These are phyloP conservation scores for Parastagonospora avenae DNA, from an alignment of 2,329 filamentous ascomycete species.

Conservation along the genomic window DNA sequence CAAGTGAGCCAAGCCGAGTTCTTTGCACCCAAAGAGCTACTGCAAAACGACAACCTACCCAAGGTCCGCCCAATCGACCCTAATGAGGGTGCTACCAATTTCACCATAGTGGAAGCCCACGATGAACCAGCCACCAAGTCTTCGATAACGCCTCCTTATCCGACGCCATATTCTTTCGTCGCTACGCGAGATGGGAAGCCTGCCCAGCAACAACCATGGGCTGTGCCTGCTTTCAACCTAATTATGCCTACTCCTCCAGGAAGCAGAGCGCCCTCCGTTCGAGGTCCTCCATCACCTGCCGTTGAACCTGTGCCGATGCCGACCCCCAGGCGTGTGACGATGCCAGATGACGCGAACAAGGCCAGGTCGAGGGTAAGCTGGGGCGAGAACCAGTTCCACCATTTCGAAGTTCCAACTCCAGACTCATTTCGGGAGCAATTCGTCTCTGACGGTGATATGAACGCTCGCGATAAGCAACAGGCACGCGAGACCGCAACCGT, in stretches of 20 bases:
- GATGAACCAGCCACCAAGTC: slow-evolving; percentile 40
- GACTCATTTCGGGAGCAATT: slow-evolving; percentile 48
- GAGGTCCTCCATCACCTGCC: slow-evolving; percentile 43
- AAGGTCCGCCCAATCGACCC: slow-evolving; percentile 45
- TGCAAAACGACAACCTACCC: slow-evolving; percentile 45
- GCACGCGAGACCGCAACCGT: slow-evolving; percentile 48
- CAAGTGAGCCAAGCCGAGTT: slow-evolving; percentile 53
- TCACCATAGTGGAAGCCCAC: slow-evolving; percentile 50
- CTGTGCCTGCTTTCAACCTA: slow-evolving; percentile 60
- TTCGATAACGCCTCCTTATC: slow-evolving; percentile 42
- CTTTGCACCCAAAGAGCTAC: slow-evolving; percentile 53
- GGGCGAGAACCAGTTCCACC: slow-evolving; percentile 54
- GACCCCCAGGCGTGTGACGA: slow-evolving; percentile 9
- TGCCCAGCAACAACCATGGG: slow-evolving; percentile 43
- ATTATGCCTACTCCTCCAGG: slow-evolving; percentile 64
- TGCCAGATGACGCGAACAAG: slow-evolving; percentile 26
- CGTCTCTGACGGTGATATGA: slow-evolving; percentile 38
- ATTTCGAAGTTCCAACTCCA: slow-evolving; percentile 54
- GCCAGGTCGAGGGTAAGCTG: slow-evolving; percentile 51
- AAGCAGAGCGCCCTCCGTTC: slow-evolving; percentile 50
- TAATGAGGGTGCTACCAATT: slow-evolving; percentile 51
- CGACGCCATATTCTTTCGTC: slow-evolving; percentile 46
- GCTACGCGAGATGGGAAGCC: slow-evolving; percentile 48
- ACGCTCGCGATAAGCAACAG: slow-evolving; percentile 26
- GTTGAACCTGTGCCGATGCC: slow-evolving; percentile 26